These are phyloP conservation scores for Phyllostachys edulis DNA, from an alignment of 176 grass and related monocot genomes.

Conservation along the genomic window DNA sequence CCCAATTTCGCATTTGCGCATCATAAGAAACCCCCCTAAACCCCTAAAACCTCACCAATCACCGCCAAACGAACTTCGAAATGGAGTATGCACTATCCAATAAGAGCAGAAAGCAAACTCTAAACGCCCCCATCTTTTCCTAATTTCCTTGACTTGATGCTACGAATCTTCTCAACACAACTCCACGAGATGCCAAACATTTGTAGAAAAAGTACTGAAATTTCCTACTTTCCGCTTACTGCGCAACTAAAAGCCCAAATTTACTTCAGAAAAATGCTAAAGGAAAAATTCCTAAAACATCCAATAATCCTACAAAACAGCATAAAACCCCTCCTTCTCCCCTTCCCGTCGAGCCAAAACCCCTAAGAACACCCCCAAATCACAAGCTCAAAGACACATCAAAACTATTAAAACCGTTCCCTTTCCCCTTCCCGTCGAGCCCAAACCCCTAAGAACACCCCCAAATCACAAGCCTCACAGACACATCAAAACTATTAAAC, in stretches of 20 bases:
- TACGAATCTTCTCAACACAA: not conserved
- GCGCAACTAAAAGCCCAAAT: not conserved
- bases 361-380: too few species aligned
- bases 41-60: not conserved
- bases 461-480: not conserved
- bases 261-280: not conserved
- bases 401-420: not conserved
- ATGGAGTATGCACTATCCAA: not conserved
- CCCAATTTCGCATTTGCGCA: not conserved
- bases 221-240: not conserved
- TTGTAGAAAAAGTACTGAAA: not conserved
- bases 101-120: not conserved
- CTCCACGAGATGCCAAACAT: not conserved
- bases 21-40: slow-evolving; percentile 21
- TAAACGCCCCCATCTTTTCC: not conserved
- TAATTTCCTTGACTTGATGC: not conserved
- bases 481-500: not conserved
- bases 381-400: too few species aligned
- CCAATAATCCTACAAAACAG: not conserved
- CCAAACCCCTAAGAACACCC: not conserved
- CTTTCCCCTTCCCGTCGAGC: not conserved
- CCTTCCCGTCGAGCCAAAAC: not conserved
- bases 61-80: not conserved
- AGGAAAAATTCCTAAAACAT: not conserved
- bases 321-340: not conserved